Evolutionary conservation across 352 stramenopile species (phyloP).

Genomic region (Globisporangium nagaii): DNA sequence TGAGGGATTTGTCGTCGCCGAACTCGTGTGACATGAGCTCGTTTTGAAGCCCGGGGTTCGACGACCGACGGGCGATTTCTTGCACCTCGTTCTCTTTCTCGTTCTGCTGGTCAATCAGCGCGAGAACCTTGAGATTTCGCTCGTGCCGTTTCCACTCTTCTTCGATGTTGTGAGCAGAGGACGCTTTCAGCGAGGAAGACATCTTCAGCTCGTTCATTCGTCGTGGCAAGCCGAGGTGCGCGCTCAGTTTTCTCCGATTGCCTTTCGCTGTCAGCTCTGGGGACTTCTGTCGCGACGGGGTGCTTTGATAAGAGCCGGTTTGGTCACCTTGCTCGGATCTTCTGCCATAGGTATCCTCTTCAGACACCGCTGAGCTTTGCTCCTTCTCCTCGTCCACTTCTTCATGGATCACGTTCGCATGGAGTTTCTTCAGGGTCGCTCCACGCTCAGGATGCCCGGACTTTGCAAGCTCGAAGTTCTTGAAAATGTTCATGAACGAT

Average conservation of each 20-base stretch:
- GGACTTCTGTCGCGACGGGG: background rate
- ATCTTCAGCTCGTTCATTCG: background rate
- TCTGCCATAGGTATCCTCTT: background rate
- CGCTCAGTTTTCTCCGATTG: conserved; percentile 1
- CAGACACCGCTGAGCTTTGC: background rate
- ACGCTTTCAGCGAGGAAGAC: background rate
- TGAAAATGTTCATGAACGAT: conserved; percentile 22
- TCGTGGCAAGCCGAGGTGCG: background rate
- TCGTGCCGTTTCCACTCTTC: conserved; percentile 8
- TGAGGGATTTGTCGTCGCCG: background rate
- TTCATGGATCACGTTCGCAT: background rate
- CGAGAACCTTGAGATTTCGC: conserved; percentile 5
- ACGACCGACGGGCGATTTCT: background rate
- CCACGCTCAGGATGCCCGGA: background rate
- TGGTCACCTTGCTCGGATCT: background rate
- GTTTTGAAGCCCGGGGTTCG: background rate
- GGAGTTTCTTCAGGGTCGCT: background rate
- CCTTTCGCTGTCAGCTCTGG: background rate
- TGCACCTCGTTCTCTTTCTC: background rate
- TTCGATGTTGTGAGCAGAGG: background rate
- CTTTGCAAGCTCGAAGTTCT: conserved; percentile 21
- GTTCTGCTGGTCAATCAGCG: background rate
- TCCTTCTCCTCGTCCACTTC: background rate
- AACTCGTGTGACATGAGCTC: background rate
- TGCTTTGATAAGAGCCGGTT: background rate